Percentiles rank a stretch among this genome's conserved stretches.
phyloP scores from a whole-genome alignment of 345 rosid species.

The Gossypium herbaceum region DNA sequence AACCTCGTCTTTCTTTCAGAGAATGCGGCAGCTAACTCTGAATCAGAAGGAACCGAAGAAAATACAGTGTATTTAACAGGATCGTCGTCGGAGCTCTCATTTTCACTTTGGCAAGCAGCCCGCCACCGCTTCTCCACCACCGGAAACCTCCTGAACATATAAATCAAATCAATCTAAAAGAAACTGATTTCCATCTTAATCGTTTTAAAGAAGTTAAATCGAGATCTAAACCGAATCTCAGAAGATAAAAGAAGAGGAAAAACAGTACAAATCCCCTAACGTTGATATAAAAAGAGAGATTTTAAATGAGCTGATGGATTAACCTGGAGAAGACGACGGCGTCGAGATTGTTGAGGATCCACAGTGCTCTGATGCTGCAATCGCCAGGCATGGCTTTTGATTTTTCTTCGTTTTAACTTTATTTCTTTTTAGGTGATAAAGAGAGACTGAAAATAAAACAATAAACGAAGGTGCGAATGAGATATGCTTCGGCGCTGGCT shows the following conservation, averaged over 20 bases:
- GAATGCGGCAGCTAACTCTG: slow-evolving; percentile 57
- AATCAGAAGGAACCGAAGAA: slow-evolving; percentile 62
- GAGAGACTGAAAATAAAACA: background rate
- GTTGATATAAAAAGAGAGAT: background rate
- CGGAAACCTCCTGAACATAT: slow-evolving; percentile 65
- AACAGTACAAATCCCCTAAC: background rate
- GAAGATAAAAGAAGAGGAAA: background rate
- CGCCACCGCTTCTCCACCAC: slow-evolving; percentile 82
- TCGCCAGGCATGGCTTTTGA: slow-evolving; percentile 47
- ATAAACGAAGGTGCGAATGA: background rate
- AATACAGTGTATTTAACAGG: slow-evolving; percentile 22
- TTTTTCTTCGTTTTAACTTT: too few species aligned
- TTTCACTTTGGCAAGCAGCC: slow-evolving; percentile 49
- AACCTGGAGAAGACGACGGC: slow-evolving; percentile 84
- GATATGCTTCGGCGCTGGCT: too few species aligned
- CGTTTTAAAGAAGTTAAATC: background rate
- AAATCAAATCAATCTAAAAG: background rate
- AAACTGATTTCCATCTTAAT: background rate
- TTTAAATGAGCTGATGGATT: background rate
- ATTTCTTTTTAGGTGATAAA: background rate
- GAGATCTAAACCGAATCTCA: background rate
- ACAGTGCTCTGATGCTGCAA: slow-evolving; percentile 83
- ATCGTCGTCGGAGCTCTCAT: slow-evolving; percentile 30
- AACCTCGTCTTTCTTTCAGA: slow-evolving; percentile 60
- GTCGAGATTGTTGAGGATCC: slow-evolving; percentile 78